Conservation (phyloP, 2,329 filamentous ascomycete species). For the Chrysoporthe deuterocubensis region DNA sequence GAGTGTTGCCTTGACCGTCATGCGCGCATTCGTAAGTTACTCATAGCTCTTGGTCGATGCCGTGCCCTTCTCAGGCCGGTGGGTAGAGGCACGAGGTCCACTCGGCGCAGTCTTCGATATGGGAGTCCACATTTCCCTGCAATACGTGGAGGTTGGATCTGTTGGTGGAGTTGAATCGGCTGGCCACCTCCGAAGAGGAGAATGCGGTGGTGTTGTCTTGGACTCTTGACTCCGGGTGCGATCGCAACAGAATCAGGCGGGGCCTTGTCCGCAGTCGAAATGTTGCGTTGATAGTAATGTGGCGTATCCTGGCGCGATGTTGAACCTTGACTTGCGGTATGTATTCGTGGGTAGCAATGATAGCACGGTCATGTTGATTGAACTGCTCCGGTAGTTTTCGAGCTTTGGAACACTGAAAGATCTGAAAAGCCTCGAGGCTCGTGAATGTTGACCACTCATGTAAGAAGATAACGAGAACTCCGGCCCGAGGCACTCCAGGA, state of each 20-base stretch:
- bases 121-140: constrained; percentile 48
- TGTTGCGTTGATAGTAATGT: constrained; percentile 58
- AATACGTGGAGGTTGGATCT: constrained; percentile 63
- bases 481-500: too few relatives aligned
- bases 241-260: constrained; percentile 55
- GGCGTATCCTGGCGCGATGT: constrained; percentile 59
- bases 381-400: constrained; percentile 41
- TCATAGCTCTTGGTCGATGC: neutral
- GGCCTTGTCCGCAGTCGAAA: constrained; percentile 53
- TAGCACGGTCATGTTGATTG: constrained; percentile 60
- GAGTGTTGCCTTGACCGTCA: neutral
- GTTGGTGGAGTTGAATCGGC: constrained; percentile 64
- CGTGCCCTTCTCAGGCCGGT: neutral
- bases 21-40: too few relatives aligned
- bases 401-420: neutral
- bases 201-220: constrained; percentile 58
- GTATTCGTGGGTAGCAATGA: constrained; percentile 57
- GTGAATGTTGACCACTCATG: neutral
- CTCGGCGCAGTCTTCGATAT: neutral
- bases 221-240: constrained; percentile 65
- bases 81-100: neutral
- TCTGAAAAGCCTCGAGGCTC: neutral
- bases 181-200: constrained; percentile 60
- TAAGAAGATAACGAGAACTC: neutral
- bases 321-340: constrained; percentile 64